Conservation (phyloP, 2,329 filamentous ascomycete species). For the Ceratocystis variospora region DNA sequence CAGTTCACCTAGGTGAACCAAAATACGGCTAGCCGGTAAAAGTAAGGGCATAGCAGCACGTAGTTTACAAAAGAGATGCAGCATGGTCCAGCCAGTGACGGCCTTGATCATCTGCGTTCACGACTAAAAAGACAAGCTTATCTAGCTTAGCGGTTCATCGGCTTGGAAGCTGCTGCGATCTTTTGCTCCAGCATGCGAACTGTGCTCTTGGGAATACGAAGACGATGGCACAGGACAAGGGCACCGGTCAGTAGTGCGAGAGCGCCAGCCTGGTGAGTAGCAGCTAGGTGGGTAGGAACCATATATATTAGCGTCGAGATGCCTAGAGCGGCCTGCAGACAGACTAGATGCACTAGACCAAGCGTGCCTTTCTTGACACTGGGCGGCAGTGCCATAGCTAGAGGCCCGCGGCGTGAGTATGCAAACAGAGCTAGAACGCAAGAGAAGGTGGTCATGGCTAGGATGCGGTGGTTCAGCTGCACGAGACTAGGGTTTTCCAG, state of each 20-base stretch:
- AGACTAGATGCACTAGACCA: slow-evolving; percentile 71
- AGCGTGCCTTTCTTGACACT: slow-evolving; percentile 54
- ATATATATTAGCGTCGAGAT: slow-evolving; percentile 89
- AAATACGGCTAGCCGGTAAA: not conserved
- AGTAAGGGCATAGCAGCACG: not conserved
- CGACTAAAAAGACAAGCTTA: slow-evolving; percentile 2
- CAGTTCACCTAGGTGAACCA: not conserved
- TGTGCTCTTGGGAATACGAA: slow-evolving; percentile 58
- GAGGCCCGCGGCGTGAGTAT: slow-evolving; percentile 57
- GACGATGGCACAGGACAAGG: slow-evolving; percentile 61
- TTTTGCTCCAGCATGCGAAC: slow-evolving; percentile 45
- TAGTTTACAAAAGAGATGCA: not conserved
- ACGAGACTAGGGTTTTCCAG: slow-evolving; percentile 93
- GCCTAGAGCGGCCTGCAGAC: slow-evolving; percentile 69
- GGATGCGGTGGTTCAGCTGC: slow-evolving; percentile 86
- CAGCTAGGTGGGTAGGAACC: slow-evolving; percentile 75
- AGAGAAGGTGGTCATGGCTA: slow-evolving; percentile 79
- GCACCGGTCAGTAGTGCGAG: slow-evolving; percentile 73
- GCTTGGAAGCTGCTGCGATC: slow-evolving; percentile 23
- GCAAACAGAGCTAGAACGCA: slow-evolving; percentile 64
- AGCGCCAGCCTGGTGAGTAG: slow-evolving; percentile 83
- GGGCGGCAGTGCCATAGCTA: slow-evolving; percentile 45
- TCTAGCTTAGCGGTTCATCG: slow-evolving; percentile 12
- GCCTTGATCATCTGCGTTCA: not conserved
- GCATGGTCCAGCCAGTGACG: not conserved